Evolutionary conservation across 495 filamentous ascomycete genomes (phyloP).

Genomic region (Penicillium cosmopolitanum): DNA sequence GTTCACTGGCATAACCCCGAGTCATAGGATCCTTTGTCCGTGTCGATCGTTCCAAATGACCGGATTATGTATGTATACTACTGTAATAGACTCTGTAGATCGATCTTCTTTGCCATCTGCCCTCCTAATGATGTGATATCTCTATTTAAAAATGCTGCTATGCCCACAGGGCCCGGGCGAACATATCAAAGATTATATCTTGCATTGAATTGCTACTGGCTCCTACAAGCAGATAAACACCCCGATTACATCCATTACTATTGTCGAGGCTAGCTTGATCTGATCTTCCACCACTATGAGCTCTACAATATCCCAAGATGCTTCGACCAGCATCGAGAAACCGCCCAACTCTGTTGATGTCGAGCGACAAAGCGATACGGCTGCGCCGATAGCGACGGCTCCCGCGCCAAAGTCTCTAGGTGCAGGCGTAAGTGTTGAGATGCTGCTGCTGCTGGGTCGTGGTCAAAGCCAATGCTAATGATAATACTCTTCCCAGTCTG

Average conservation of each 20-base stretch:
- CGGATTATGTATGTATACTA: too few relatives aligned
- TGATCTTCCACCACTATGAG: slow-evolving; percentile 10
- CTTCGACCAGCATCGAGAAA: slow-evolving; percentile 12
- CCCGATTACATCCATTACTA: too few relatives aligned
- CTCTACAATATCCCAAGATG: slow-evolving; percentile 10
- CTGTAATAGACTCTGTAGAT: background rate
- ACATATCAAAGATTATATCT: background rate
- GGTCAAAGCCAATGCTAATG: too few relatives aligned
- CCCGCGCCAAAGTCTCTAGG: slow-evolving; percentile 26
- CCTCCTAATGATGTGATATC: background rate
- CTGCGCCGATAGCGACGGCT: slow-evolving; percentile 1
- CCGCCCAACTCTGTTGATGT: slow-evolving; percentile 17
- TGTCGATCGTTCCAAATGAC: background rate
- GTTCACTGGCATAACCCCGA: background rate
- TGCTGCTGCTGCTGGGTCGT: background rate
- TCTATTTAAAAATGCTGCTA: background rate
- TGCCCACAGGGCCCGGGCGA: background rate
- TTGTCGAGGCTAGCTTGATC: background rate
- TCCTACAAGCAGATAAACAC: too few relatives aligned
- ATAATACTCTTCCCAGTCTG: slow-evolving; percentile 31
- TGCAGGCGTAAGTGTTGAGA: slow-evolving; percentile 27
- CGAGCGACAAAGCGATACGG: slow-evolving; percentile 19
- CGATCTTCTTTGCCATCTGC: slow-evolving; percentile 2
- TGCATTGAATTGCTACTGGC: too few relatives aligned
- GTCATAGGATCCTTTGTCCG: background rate